Evolutionary conservation across 371 early-diverging fungal species (phyloP).

Genomic region (Capillidium rhysosporum): DNA sequence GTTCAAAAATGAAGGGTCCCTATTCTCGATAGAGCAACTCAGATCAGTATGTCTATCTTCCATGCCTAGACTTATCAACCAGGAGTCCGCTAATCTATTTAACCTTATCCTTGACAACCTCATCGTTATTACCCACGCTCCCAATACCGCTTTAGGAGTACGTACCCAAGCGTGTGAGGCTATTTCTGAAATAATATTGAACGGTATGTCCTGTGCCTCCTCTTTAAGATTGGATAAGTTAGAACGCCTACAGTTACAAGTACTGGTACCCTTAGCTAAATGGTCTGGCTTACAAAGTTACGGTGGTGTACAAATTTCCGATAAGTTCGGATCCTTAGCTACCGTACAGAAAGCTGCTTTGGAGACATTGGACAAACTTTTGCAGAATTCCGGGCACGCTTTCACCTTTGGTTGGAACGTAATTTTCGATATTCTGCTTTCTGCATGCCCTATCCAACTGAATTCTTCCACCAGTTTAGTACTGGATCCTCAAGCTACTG

Average conservation of each 20-base stretch:
- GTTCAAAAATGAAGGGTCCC: conserved; percentile 44
- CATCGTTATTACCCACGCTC: conserved; percentile 53
- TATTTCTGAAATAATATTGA: conserved; percentile 52
- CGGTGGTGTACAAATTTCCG: conserved; percentile 6
- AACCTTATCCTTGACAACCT: conserved; percentile 50
- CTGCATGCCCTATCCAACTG: conserved; percentile 17
- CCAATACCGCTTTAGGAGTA: conserved; percentile 23
- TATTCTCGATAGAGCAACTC: conserved; percentile 70
- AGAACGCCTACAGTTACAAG: conserved; percentile 7
- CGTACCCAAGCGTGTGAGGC: conserved; percentile 68
- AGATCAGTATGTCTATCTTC: conserved; percentile 47
- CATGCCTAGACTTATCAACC: conserved; percentile 37
- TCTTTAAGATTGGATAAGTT: conserved; percentile 3
- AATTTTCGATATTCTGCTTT: conserved; percentile 72
- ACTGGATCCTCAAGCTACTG: not conserved
- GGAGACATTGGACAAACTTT: conserved; percentile 70
- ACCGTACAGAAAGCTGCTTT: conserved; percentile 71
- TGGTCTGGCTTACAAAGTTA: conserved; percentile 4
- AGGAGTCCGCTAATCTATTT: conserved; percentile 30
- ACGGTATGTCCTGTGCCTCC: conserved; percentile 30
- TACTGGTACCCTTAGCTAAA: conserved; percentile 4
- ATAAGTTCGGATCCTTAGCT: conserved; percentile 4
- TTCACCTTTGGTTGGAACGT: conserved; percentile 68
- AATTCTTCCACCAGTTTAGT: not conserved
- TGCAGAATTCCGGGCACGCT: conserved; percentile 82